These are phyloP conservation scores for Cicer cuneatum DNA, from an alignment of 306 rosid species.

Conservation along the genomic window DNA sequence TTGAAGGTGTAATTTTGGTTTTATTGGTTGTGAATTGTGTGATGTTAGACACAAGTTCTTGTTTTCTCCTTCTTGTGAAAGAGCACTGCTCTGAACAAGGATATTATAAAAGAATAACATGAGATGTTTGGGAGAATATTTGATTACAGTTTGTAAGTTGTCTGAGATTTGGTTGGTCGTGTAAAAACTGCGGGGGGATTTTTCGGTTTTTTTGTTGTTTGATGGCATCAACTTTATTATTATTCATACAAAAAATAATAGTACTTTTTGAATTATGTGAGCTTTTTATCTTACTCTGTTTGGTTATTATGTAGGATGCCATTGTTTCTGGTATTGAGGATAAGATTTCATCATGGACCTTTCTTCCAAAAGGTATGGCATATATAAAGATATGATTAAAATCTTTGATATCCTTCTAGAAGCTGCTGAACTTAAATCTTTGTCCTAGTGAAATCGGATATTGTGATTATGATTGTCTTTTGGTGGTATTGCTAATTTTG, in stretches of 20 bases:
- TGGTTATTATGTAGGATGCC: conserved; percentile 68
- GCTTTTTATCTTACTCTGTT: conserved; percentile 35
- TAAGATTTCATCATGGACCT: conserved; percentile 91
- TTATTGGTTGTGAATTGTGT: background rate
- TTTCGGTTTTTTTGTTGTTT: conserved; percentile 24
- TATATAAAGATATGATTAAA: conserved; percentile 32
- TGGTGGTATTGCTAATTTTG: conserved; percentile 11
- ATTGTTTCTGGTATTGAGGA: conserved; percentile 94
- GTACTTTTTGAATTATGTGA: conserved; percentile 30
- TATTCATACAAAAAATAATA: background rate
- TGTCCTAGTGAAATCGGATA: conserved; percentile 1
- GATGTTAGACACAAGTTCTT: conserved; percentile 11
- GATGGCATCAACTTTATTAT: background rate
- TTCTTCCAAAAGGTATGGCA: conserved; percentile 94
- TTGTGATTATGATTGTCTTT: conserved; percentile 20
- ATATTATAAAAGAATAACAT: conserved; percentile 9
- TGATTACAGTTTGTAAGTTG: conserved; percentile 28
- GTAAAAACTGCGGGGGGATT: conserved; percentile 2
- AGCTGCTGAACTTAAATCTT: conserved; percentile 21
- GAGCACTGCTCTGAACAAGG: conserved; percentile 1
- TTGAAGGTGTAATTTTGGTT: conserved; percentile 12
- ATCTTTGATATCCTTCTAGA: conserved; percentile 11
- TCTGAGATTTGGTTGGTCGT: conserved; percentile 16
- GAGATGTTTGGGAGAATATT: conserved; percentile 25
- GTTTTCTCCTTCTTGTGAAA: conserved; percentile 11